Evolutionary conservation across 495 filamentous ascomycete species (phyloP).

Genomic region (Amphirosellinia nigrospora): DNA sequence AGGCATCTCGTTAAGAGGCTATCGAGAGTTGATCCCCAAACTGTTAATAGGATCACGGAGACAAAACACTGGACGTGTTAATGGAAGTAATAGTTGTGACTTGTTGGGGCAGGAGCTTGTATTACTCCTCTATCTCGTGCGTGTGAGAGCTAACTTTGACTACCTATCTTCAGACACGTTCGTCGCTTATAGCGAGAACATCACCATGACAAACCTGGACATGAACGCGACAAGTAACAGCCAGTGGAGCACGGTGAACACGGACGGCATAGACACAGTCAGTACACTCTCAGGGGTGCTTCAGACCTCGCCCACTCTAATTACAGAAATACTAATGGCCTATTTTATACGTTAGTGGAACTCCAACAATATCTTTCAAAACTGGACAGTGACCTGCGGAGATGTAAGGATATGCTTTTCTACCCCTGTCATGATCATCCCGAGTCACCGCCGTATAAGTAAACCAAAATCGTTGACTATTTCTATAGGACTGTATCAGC

Average conservation of each 20-base stretch:
- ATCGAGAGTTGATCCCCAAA: background rate
- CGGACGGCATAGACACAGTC: constrained; percentile 48
- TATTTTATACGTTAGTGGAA: constrained; percentile 12
- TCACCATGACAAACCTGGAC: constrained; percentile 49
- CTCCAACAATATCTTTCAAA: constrained; percentile 43
- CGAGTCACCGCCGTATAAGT: background rate
- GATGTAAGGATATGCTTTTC: constrained; percentile 38
- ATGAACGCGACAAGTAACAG: constrained; percentile 47
- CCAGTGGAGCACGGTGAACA: constrained; percentile 47
- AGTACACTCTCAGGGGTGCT: background rate
- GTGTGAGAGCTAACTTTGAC: background rate
- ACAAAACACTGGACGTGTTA: background rate
- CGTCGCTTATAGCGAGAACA: constrained; percentile 48
- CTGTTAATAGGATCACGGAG: background rate
- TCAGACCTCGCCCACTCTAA: background rate
- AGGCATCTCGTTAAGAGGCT: background rate
- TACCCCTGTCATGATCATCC: background rate
- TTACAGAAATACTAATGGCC: background rate
- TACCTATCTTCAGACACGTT: constrained; percentile 40
- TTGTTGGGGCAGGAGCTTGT: background rate
- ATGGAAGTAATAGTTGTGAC: background rate
- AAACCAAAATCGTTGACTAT: background rate
- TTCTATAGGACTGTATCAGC: constrained; percentile 60
- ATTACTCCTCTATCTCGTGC: background rate
- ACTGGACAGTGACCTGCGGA: constrained; percentile 52